A percentile compares a stretch with the other conserved stretches of the same genome.
Evolutionary conservation across 176 grass and related monocot genomes (phyloP).

Genomic region (Rhynchospora pubera): DNA sequence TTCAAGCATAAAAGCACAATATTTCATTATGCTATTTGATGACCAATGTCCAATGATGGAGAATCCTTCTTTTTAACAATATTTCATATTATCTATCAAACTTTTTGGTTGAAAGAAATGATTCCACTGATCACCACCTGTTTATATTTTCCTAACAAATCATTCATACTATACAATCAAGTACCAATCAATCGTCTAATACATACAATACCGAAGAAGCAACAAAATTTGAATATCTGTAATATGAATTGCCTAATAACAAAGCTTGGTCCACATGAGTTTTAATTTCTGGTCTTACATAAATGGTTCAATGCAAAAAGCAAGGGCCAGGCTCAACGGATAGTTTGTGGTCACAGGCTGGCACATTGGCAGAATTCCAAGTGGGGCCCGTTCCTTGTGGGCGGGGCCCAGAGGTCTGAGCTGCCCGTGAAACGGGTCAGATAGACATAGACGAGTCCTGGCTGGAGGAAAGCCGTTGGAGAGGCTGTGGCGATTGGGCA

Average conservation of each 20-base stretch:
- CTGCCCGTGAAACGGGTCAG: conserved; percentile 10
- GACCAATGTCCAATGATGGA: too few species aligned
- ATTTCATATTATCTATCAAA: too few species aligned
- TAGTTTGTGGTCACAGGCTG: conserved; percentile 19
- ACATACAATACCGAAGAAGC: too few species aligned
- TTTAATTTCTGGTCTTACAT: background rate
- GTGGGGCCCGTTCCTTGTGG: background rate
- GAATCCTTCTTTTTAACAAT: too few species aligned
- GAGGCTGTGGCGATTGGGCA: background rate
- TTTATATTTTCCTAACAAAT: too few species aligned
- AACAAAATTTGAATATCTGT: too few species aligned
- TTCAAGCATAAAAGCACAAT: too few species aligned
- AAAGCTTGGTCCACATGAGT: background rate
- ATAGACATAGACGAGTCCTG: background rate
- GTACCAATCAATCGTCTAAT: too few species aligned
- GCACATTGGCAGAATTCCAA: conserved; percentile 16
- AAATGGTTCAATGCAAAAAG: conserved; percentile 10
- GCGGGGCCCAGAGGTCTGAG: background rate
- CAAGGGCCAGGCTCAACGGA: conserved; percentile 21
- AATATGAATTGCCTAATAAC: background rate
- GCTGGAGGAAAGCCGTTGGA: conserved; percentile 8
- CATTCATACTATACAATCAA: too few species aligned
- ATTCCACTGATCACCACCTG: too few species aligned
- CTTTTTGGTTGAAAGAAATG: too few species aligned
- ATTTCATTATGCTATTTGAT: too few species aligned